phyloP scores from a whole-genome alignment of 2,329 filamentous ascomycete species.

The Penicillium italicum region DNA sequence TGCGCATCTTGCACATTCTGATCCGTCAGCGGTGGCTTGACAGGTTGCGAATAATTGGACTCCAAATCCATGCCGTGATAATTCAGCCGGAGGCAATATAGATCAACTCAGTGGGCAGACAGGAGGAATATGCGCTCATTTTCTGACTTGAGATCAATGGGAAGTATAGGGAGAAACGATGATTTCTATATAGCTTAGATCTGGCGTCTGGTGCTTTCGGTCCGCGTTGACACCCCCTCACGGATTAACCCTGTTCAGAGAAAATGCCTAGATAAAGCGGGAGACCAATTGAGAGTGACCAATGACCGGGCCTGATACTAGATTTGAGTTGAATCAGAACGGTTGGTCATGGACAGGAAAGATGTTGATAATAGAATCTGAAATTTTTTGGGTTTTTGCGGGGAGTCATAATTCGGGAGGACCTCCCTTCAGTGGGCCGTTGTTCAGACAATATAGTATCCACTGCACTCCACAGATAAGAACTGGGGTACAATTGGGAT shows the following conservation, averaged over 20 bases:
- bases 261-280: constrained; percentile 24
- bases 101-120: constrained; percentile 20
- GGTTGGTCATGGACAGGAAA: constrained; percentile 19
- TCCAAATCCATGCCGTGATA: constrained; percentile 29
- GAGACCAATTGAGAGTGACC: constrained; percentile 8
- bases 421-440: constrained; percentile 28
- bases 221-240: constrained; percentile 10
- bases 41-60: constrained; percentile 21
- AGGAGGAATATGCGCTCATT: constrained; percentile 22
- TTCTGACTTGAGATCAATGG: constrained; percentile 17
- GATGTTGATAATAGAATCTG: constrained; percentile 20
- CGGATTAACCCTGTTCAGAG: constrained; percentile 1
- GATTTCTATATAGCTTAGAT: constrained; percentile 18
- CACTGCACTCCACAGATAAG: constrained; percentile 8
- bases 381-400: constrained; percentile 18
- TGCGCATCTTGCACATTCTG: constrained; percentile 35
- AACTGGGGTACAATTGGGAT: constrained; percentile 1
- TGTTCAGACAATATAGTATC: neutral
- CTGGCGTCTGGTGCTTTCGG: neutral
- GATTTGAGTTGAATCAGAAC: constrained; percentile 3
- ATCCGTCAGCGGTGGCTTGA: constrained; percentile 27
- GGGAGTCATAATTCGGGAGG: constrained; percentile 25
- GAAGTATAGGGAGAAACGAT: neutral
- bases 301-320: constrained; percentile 10
- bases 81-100: constrained; percentile 25